Percentiles rank a stretch among this genome's conserved stretches.
These are phyloP conservation scores for Phyllosticta citrichinensis DNA, from an alignment of 2,329 filamentous ascomycete genomes.

Conservation along the genomic window DNA sequence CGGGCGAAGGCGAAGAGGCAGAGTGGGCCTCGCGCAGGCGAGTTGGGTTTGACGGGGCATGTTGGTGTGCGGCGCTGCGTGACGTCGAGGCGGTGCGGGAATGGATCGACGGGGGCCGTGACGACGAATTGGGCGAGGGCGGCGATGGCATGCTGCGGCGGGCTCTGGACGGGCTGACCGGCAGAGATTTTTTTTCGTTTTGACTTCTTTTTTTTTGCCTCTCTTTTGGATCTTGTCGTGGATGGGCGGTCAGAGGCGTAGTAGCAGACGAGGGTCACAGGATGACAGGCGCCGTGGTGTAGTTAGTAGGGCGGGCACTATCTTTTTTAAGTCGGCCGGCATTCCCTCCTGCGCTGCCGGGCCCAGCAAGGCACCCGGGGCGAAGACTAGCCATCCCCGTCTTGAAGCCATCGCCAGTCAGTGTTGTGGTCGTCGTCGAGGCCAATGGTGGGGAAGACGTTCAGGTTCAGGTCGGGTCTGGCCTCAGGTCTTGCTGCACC, in stretches of 20 bases:
- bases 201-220: not conserved
- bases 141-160: slow-evolving; percentile 20
- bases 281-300: not conserved
- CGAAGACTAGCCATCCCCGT: not conserved
- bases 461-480: no score
- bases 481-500: not conserved
- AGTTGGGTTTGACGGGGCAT: slow-evolving; percentile 28
- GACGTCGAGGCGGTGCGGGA: slow-evolving; percentile 24
- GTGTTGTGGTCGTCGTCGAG: not conserved
- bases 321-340: not conserved
- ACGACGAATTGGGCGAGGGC: slow-evolving; percentile 9
- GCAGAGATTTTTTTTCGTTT: not conserved
- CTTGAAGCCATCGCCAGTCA: not conserved
- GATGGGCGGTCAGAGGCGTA: not conserved
- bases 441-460: not conserved
- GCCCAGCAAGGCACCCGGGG: not conserved
- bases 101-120: slow-evolving; percentile 13
- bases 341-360: not conserved
- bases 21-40: slow-evolving; percentile 33
- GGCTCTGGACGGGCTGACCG: slow-evolving; percentile 1
- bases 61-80: slow-evolving; percentile 18
- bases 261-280: not conserved
- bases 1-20: slow-evolving; percentile 29
- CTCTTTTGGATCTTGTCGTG: not conserved
- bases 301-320: not conserved